Percentiles rank a stretch among this genome's conserved stretches.
These are phyloP conservation scores for Neurospora sp. DNA, from an alignment of 2,329 filamentous ascomycete species.

Conservation along the genomic window DNA sequence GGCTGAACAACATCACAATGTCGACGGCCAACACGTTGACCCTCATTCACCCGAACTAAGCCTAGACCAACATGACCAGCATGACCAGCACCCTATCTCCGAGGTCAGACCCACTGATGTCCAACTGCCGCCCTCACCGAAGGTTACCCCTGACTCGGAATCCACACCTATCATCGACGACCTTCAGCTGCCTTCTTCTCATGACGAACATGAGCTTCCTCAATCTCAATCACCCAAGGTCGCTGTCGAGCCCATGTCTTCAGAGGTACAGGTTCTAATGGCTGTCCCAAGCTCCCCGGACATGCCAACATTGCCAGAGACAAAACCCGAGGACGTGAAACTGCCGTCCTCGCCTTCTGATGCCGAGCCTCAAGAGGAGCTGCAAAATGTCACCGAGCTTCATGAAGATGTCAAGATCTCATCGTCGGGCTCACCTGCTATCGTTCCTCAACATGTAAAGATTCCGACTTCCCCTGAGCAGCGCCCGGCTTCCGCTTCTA, in stretches of 20 bases:
- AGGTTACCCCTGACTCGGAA: neutral
- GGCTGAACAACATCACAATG: neutral
- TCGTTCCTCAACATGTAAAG: neutral
- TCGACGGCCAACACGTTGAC: neutral
- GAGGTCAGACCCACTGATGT: neutral
- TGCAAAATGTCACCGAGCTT: neutral
- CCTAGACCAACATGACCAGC: neutral
- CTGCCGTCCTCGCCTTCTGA: neutral
- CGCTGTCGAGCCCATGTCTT: neutral
- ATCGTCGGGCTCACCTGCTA: neutral
- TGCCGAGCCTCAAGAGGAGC: neutral
- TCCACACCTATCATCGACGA: neutral
- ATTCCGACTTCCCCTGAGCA: neutral
- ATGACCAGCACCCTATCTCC: neutral
- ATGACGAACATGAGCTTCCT: neutral
- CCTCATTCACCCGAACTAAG: neutral
- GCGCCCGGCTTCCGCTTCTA: neutral
- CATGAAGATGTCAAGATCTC: neutral
- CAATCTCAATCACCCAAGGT: neutral
- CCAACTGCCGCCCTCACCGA: neutral
- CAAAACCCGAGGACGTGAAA: neutral
- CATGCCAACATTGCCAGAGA: neutral
- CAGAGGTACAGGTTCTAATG: neutral
- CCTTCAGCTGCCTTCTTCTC: neutral
- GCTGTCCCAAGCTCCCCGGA: neutral